Base-by-base conservation (phyloP, 768 basidiomycete genomes). In the Cytidiella melzeri region DNA sequence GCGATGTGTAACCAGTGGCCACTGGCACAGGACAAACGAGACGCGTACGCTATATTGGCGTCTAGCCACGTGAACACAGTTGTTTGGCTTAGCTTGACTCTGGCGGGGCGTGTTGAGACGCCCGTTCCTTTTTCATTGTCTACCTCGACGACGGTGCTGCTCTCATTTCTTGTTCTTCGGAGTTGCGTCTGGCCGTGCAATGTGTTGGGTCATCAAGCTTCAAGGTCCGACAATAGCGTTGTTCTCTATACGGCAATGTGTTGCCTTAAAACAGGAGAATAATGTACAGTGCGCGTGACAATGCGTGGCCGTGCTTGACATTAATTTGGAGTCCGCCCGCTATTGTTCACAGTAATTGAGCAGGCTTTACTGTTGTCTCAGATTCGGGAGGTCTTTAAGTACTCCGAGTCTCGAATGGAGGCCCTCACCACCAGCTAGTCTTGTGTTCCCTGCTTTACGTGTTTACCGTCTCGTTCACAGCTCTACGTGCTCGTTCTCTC, bases 371-470 rank as follows among this genome's bases (percentile, higher is more conserved):
- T 24, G 58, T 60, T 62, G 61, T 62, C 55, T 52, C 36, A 44
- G 45, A 43, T 26, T 38, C 37, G n/a, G n/a, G n/a, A n/a, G 45
- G 49, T 47, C 51, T 54, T 52, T 55, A 58, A 61, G 55, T 50
- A 52, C 49, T 51, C 42, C 36, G 43, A 50, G 44, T 34, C 25
- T 38, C 37, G 15, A 9, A 28, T 43, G 19, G 44, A 49, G 43
- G 41, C 18, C 43, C 41, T 46, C 54, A 58, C 28, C 60, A 58
- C 57, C 55, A 61, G 60, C 60, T 57, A 58, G 57, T 55, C 60
- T 61, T 46, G 55, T 57, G 60, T 51, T 53, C 59, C 24, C 52
- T 44, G 15, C 39, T 23, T 41, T 41, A 41, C 40, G 19, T 18
- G 12, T 18, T 38, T 21, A 28, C 30, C 30, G 30, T 34, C 30